Base-by-base conservation (phyloP, 257 asterid species). In the Ballota nigra region DNA sequence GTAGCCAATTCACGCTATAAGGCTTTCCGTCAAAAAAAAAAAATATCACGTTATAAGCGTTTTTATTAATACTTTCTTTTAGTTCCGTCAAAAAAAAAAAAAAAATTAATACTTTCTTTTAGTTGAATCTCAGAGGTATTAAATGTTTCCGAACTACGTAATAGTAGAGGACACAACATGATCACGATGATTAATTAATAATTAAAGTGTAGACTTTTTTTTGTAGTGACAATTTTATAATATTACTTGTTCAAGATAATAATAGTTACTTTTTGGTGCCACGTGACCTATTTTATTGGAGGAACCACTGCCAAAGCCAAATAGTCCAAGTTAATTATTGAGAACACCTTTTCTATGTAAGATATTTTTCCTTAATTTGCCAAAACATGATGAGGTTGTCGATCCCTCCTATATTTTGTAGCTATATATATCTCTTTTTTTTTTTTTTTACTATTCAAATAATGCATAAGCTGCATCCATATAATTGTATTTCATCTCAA, bases 191-290 rank as follows among this genome's bases (percentile, higher is more conserved):
- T 26, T 43, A 66, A 66, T 43, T 43, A 43, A 66, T 19, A 2
- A 45, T 9, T 26, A 16, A 45, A 3, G 28, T 47, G 20, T 45
- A 15, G 1, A 6, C 55, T 45, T 66, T 13, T 23, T 47, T 47
- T 45, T 45, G 22, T 10, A n/a, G 18, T 47, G 36, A 29, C 57
- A 58, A 36, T 36, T 36, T 53, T 29, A 3, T 2, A n/a, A 61
- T 7, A 62, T 52, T 68, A 53, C 73, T 33, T 53, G 64, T 68
- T 34, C 47, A 3, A 33, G 22, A 68, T 68, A 51, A 33, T 52
- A 34, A 34, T 20, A 19, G 16, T 69, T 22, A 20, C 65, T 15
- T 55, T 15, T 55, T 56, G 7, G 55, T 16, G 58, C 23, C 16
- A 20, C 51, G 20, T 11, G 6, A 12, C 55, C 9, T n/a, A 38